Evolutionary conservation across 2,329 filamentous ascomycete species (phyloP).

Genomic region (Hymenoscyphus fraxineus): DNA sequence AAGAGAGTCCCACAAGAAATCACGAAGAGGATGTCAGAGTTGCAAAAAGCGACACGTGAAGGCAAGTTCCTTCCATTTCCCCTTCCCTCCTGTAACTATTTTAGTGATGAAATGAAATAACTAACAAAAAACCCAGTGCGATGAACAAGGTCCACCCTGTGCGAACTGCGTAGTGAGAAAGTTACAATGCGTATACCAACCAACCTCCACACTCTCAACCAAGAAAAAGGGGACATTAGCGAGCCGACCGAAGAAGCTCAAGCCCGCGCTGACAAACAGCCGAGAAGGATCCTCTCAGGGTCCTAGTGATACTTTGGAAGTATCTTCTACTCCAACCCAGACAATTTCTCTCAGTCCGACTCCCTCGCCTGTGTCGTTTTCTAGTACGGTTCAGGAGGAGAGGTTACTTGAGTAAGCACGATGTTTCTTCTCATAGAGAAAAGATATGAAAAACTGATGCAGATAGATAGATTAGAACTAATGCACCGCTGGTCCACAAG

Average conservation of each 20-base stretch:
- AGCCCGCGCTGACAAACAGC: background rate
- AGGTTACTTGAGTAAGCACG: background rate
- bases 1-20: constrained; percentile 1
- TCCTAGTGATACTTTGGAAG: background rate
- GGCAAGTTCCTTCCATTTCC: background rate
- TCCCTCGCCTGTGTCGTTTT: background rate
- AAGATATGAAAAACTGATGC: background rate
- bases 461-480: constrained; percentile 6
- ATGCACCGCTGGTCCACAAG: constrained; percentile 13
- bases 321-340: background rate
- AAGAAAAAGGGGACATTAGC: background rate
- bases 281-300: background rate
- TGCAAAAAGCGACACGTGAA: constrained; percentile 6
- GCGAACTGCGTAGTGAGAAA: background rate
- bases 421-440: background rate
- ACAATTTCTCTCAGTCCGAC: background rate
- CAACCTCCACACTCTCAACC: background rate
- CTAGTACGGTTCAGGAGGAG: background rate
- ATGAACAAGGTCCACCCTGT: background rate
- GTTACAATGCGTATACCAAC: background rate
- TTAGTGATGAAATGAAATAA: background rate
- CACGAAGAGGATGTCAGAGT: constrained; percentile 1
- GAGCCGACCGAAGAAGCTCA: background rate
- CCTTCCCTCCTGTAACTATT: background rate
- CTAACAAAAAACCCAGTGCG: background rate